Base-by-base conservation (phyloP, 1,284 basidiomycete genomes). In the Neolentinus lepideus region DNA sequence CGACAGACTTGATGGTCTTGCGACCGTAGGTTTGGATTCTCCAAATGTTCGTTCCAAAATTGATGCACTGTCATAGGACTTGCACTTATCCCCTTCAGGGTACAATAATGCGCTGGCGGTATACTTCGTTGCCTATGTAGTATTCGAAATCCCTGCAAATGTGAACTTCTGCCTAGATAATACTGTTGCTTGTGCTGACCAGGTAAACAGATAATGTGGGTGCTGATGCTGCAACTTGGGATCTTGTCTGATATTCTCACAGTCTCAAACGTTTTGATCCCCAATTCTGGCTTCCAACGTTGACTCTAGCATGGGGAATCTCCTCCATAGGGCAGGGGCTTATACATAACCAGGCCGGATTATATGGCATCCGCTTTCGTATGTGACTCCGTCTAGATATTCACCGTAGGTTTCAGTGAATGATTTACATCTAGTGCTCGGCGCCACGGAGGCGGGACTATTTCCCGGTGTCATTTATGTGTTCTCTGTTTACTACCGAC, bases 71-170 rank as follows among this genome's bases (percentile, higher is more conserved):
- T 52, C 36, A 35, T 53, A 78, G 79, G 80, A 81, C 57, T 67
- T 81, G 12, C 58, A 75, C 31, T 63, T 83, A 8, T 67, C 74
- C 19, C 64, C 73, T 6, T 69, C 77, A 6, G 78, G 75, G 56
- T 85, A 85, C 64, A 84, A 84, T 60, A 80, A 79, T 2, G 73
- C 79, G 2, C 67, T 86, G n/a, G 80, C 82, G 0, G 64, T 85
- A 14, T 84, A 83, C 70, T 85, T 89, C 62, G 74, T 83, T 1
- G 80, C 83, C 53, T 88, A 89, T 64, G 78, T 88, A 24, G 60
- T 81, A 14, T 86, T 87, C 61, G 87, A 89, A 66, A 79, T 89
- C 14, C 88, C 87, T 1, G 68, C 77, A 53, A 83, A 88, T 69
- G 81, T 90, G 66, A 63, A 81, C 71, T 12, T 31, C 4, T 43